Evolutionary conservation across 495 filamentous ascomycete species (phyloP).

Genomic region (Aspergillus kassunensis): DNA sequence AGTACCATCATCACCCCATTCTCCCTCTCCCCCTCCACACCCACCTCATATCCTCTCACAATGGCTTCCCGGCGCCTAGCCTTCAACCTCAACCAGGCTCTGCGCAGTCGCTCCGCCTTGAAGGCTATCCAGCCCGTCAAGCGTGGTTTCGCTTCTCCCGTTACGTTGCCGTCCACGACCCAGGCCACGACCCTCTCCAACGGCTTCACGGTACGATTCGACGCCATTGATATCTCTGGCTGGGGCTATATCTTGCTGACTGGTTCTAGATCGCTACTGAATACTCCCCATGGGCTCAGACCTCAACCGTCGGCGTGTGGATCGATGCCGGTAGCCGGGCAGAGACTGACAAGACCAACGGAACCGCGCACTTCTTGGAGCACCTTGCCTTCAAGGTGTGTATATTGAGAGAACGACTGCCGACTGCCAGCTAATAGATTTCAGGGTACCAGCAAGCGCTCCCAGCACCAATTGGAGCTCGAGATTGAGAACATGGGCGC

Average conservation of each 20-base stretch:
- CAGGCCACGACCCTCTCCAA: conserved; percentile 95
- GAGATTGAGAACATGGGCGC: conserved; percentile 99
- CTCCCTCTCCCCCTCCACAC: conserved; percentile 26
- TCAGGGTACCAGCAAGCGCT: conserved; percentile 86
- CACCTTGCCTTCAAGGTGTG: conserved; percentile 97
- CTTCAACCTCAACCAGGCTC: conserved; percentile 78
- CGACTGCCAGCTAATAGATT: not conserved
- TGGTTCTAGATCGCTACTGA: conserved; percentile 83
- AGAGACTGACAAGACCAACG: conserved; percentile 98
- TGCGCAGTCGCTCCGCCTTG: conserved; percentile 76
- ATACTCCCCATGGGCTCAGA: conserved; percentile 97
- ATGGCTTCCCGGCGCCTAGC: conserved; percentile 96
- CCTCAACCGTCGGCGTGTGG: conserved; percentile 97
- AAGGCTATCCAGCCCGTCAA: conserved; percentile 66
- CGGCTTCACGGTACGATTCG: conserved; percentile 80
- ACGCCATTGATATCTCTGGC: conserved; percentile 19
- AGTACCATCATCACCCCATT: conserved; percentile 33
- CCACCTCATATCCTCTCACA: conserved; percentile 32
- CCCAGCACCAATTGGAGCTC: conserved; percentile 93
- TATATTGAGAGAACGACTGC: conserved; percentile 15
- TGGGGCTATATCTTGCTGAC: conserved; percentile 35
- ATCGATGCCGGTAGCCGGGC: conserved; percentile 97
- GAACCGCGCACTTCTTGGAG: conserved; percentile 98
- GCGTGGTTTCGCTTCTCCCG: conserved; percentile 83
- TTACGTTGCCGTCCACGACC: conserved; percentile 69